Evolutionary conservation across 2,329 filamentous ascomycete species (phyloP).

Genomic region (Trichoderma sp.): DNA sequence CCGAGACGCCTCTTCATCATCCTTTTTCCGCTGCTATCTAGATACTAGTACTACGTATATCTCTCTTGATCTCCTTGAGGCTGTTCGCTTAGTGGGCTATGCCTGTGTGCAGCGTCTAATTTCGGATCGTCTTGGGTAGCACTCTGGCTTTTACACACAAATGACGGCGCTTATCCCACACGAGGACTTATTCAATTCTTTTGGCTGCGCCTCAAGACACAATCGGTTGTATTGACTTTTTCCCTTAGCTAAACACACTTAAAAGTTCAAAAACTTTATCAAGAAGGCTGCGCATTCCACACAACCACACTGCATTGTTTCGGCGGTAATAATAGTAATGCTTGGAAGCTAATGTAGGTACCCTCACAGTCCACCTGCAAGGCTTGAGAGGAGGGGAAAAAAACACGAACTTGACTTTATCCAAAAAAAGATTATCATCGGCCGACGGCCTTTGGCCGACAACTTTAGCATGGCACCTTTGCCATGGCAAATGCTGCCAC

Average conservation of each 20-base stretch:
- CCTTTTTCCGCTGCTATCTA: background rate
- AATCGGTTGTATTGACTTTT: background rate
- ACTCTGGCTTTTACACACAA: background rate
- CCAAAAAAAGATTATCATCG: background rate
- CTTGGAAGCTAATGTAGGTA: background rate
- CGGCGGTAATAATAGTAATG: background rate
- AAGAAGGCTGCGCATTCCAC: background rate
- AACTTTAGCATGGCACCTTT: background rate
- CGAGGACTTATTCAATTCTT: background rate
- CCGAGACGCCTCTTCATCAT: background rate
- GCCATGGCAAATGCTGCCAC: background rate
- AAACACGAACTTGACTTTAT: background rate
- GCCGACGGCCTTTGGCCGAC: background rate
- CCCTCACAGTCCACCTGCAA: background rate
- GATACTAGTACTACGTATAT: background rate
- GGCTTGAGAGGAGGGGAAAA: background rate
- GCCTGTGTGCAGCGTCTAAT: constrained; percentile 10
- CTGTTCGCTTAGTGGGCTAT: background rate
- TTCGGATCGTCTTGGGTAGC: background rate
- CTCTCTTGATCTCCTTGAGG: background rate
- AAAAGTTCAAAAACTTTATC: background rate
- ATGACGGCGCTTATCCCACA: constrained; percentile 23
- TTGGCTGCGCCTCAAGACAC: constrained; percentile 13
- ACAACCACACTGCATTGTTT: background rate
- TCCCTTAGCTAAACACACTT: background rate